phyloP scores from a whole-genome alignment of 2,329 filamentous ascomycete genomes.

The Phialocephala sp. region DNA sequence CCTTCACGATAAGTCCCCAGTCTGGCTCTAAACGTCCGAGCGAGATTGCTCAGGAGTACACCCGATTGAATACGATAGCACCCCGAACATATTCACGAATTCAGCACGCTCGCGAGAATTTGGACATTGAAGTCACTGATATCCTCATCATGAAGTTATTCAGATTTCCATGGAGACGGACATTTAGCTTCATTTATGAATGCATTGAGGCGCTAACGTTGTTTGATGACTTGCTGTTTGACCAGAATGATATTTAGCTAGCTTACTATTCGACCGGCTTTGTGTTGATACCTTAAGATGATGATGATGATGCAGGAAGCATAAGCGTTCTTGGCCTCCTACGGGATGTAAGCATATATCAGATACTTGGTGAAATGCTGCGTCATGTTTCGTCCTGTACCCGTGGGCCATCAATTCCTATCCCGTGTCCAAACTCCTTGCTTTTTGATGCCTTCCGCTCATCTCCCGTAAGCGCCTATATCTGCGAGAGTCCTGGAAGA shows the following conservation, averaged over 20 bases:
- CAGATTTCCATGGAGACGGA: no score
- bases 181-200: no score
- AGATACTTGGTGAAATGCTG: neutral
- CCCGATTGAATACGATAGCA: no score
- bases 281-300: neutral
- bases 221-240: neutral
- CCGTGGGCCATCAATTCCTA: neutral
- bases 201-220: neutral
- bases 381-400: neutral
- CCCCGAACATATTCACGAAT: no score
- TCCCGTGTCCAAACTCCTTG: neutral
- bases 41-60: no score
- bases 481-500: neutral
- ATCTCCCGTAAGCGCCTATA: neutral
- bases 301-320: neutral
- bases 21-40: no score
- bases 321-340: neutral
- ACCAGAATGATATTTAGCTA: neutral
- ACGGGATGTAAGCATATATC: neutral
- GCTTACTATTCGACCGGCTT: no score
- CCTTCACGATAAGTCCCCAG: no score
- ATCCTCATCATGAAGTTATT: no score
- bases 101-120: no score
- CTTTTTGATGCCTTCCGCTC: neutral
- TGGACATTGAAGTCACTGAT: no score